Evolutionary conservation across 176 grass and related monocot species (phyloP).

Genomic region (Secale cereale): DNA sequence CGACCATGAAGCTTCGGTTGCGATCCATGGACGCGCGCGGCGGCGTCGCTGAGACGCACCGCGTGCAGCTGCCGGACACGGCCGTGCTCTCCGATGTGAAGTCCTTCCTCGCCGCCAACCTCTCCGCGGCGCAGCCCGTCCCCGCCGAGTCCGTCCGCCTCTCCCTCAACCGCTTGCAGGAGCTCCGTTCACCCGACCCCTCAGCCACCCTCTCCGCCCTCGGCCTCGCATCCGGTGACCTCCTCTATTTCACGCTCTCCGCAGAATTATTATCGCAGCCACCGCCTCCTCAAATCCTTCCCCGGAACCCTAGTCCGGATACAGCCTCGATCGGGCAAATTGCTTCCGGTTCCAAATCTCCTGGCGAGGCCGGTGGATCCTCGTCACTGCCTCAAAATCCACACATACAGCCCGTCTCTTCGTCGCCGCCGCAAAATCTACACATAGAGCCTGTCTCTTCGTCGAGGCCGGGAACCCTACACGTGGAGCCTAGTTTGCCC

Average conservation of each 20-base stretch:
- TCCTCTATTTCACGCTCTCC: constrained; percentile 62
- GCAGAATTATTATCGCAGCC: constrained; percentile 3
- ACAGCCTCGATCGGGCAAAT: neutral
- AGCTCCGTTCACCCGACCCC: constrained; percentile 50
- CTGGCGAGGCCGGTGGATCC: neutral
- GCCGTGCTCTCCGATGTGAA: constrained; percentile 53
- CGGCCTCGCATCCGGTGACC: constrained; percentile 83
- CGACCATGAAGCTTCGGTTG: constrained; percentile 69
- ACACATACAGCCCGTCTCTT: neutral
- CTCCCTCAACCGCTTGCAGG: constrained; percentile 84
- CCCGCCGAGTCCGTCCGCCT: constrained; percentile 70
- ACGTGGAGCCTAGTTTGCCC: neutral
- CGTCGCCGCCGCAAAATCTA: neutral
- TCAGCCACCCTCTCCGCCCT: constrained; percentile 48
- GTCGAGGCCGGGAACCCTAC: neutral
- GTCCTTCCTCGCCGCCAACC: constrained; percentile 50
- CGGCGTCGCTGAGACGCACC: constrained; percentile 49
- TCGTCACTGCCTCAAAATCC: neutral
- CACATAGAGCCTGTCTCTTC: neutral
- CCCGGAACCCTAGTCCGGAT: constrained; percentile 10
- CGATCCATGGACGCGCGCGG: constrained; percentile 55
- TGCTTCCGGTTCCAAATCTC: neutral
- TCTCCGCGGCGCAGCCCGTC: constrained; percentile 46
- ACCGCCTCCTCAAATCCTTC: neutral
- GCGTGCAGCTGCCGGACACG: constrained; percentile 52